Conservation (phyloP, 495 filamentous ascomycete genomes). For the Usnea hakonensis region DNA sequence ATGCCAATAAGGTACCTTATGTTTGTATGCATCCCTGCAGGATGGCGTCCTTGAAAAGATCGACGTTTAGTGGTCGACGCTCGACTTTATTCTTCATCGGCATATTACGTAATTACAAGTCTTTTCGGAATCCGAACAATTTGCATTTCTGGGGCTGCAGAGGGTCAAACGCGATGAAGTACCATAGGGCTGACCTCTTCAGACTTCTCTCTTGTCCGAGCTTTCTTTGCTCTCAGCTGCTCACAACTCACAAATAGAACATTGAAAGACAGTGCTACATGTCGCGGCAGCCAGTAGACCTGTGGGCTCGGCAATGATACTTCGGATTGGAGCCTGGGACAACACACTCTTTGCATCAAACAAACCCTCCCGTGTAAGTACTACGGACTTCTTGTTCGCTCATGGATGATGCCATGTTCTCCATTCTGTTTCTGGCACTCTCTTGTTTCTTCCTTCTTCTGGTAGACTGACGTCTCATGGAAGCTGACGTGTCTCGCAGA, state of each 20-base stretch:
- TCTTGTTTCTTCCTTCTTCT: background rate
- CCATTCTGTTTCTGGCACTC: no score
- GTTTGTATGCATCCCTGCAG: no score
- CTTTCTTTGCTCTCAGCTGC: background rate
- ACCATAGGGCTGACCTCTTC: background rate
- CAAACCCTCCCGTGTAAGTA: background rate
- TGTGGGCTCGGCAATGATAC: conserved; percentile 40
- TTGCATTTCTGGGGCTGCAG: no score
- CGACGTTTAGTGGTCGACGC: background rate
- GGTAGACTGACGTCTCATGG: background rate
- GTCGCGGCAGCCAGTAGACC: conserved; percentile 37
- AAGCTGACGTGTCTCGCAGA: background rate
- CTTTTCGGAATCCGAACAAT: background rate
- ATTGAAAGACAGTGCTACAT: conserved; percentile 33
- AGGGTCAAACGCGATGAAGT: background rate
- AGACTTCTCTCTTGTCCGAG: background rate
- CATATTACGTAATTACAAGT: background rate
- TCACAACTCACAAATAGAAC: background rate
- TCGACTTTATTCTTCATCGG: background rate
- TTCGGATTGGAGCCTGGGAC: conserved; percentile 30
- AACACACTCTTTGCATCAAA: background rate
- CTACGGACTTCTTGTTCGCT: background rate
- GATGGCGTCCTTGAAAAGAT: background rate
- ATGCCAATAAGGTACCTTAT: no score
- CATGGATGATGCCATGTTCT: background rate